Base-by-base conservation (phyloP, 768 basidiomycete genomes). In the Lactifluus volemus region DNA sequence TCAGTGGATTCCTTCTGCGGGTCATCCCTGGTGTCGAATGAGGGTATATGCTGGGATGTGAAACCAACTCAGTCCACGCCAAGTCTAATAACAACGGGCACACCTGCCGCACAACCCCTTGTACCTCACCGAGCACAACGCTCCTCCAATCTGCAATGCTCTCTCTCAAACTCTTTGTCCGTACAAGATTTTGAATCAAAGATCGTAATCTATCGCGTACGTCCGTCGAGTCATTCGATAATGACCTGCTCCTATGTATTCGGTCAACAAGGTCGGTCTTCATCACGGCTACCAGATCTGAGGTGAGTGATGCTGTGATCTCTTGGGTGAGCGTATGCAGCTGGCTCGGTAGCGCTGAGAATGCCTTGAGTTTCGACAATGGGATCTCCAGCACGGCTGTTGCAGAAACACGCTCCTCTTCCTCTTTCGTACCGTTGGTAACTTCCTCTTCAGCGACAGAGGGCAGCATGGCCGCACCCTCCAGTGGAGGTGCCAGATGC, bases 221-320 rank as follows among this genome's bases (percentile, higher is more conserved):
- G 54, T 74, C 69, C 67, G 44, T 15, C 32, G 53, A 42, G 11
- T 51, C 47, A 8, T n/a, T 38, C 4, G 52, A 25, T 9, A 25
- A 52, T 2, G 51, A 42, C 9, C 2, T 29, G 14, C 25, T 44
- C 14, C 21, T 39, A 32, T 55, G 64, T 32, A 83, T 77, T 19
- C 84, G 80, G 51, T 81, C 78, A 3, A 80, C 73, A 38, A 94
- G 74, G 71, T 92, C 90, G 50, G 78, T 76, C 50, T 81, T 79
- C 34, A 95, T 78, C 3, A 86, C 79, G 29, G 78, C 77, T n/a
- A 91, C 83, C 2, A 95, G 76, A 69, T 96, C 92, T 17, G 81
- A 77, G 6, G 91, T 85, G 25, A 97, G 75, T 0, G 89, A 88
- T 2, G 80, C 75, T 0, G 88, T 83, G 64, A 97, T 91, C 67